These are phyloP conservation scores for Alternaria conjuncta DNA, from an alignment of 2,329 filamentous ascomycete species.

Conservation along the genomic window DNA sequence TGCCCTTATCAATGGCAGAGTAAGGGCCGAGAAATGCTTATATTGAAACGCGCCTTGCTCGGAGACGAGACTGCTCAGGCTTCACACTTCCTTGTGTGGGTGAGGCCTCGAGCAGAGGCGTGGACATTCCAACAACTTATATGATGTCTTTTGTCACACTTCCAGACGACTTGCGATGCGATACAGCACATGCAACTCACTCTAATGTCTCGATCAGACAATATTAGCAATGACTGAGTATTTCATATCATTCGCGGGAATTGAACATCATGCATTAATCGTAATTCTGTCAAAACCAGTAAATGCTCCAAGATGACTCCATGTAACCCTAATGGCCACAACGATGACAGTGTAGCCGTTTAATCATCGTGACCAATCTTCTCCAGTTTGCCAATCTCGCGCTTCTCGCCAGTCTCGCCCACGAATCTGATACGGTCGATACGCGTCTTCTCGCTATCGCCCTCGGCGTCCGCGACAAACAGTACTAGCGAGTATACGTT, in stretches of 20 bases:
- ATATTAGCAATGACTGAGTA: not conserved
- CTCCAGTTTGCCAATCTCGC: slow-evolving; percentile 92
- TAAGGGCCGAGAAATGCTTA: slow-evolving; percentile 99
- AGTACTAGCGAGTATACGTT: slow-evolving; percentile 85
- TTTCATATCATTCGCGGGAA: not conserved
- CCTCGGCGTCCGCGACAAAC: slow-evolving; percentile 83
- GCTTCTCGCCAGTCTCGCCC: slow-evolving; percentile 89
- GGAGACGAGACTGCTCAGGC: slow-evolving; percentile 40
- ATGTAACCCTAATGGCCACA: not conserved
- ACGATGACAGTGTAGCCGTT: not conserved
- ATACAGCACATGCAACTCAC: not conserved
- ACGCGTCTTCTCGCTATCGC: slow-evolving; percentile 84
- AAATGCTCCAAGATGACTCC: not conserved
- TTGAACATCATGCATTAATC: not conserved
- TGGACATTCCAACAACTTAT: slow-evolving; percentile 24
- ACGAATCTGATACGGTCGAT: slow-evolving; percentile 80
- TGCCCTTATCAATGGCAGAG: slow-evolving; percentile 76
- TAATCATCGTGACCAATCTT: slow-evolving; percentile 79
- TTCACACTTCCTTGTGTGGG: slow-evolving; percentile 22
- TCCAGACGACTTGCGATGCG: not conserved
- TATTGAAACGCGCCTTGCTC: slow-evolving; percentile 41
- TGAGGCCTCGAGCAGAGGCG: slow-evolving; percentile 31
- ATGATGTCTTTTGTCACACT: not conserved
- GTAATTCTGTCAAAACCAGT: not conserved
- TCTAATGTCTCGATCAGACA: not conserved